Evolutionary conservation across 371 early-diverging fungal genomes (phyloP), one percentile per base, ranked within the genome.

Genomic region (Saksenaea oblongispora): DNA sequence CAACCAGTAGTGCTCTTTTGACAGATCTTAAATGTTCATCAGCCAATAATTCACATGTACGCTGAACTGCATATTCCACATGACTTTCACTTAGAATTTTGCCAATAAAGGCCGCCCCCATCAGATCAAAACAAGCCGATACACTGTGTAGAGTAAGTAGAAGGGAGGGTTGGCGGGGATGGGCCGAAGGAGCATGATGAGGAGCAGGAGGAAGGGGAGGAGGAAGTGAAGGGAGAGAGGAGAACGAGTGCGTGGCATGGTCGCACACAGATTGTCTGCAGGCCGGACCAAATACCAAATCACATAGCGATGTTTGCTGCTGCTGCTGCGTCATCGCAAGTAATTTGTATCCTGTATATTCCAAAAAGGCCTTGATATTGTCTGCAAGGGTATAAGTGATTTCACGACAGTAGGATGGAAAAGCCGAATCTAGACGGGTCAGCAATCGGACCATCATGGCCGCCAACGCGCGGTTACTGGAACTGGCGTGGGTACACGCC

Each of bases 371-470:
- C 53, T 80, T 80, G 37, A 80, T 74, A 34, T 80, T 69, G 34
- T 80, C 80, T n/a, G 80, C 75, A 24, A 76, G 53, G 15, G 80
- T 80, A 59, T 73, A 80, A 3, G 80, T 76, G 36, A 80, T 75
- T 63, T 80, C 80, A 34, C 73, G 69, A 57, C 75, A 71, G 56
- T 77, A 76, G 17, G 71, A 65, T 5, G 75, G 77, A 59, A 76
- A 76, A 8, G 77, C 73, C 0, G 65, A 57, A 56, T 80, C 80
- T 13, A 80, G 54, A 22, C 71, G 65, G 17, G 71, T 70, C 34
- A 80, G 57, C 15, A 80, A 60, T 0, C 75, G 73, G 3, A 76
- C 75, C 67, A 75, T 64, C 35, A 73, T 66, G 44, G 77, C 73
- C 15, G 80, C 75, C 44, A 72, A 64, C 24, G 71, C 68, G 42